phyloP scores from a whole-genome alignment of 2,329 filamentous ascomycete genomes.

The Macrophomina tecta region DNA sequence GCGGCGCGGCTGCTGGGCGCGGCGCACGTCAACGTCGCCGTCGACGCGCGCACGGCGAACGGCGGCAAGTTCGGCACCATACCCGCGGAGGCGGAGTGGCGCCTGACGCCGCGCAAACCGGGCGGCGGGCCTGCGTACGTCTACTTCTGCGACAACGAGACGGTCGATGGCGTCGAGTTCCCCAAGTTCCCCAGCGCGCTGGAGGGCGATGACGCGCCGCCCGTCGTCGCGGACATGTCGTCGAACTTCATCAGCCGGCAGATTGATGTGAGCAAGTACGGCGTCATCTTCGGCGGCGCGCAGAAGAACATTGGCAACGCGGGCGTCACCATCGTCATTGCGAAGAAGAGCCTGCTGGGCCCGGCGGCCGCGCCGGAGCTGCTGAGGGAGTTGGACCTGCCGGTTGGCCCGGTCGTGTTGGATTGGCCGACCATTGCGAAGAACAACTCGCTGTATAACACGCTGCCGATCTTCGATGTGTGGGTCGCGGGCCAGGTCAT shows the following conservation, averaged over 20 bases:
- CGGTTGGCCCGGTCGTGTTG: slow-evolving; percentile 78
- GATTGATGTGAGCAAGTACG: slow-evolving; percentile 79
- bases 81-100: slow-evolving; percentile 78
- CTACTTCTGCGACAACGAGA: slow-evolving; percentile 95
- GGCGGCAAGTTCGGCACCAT: slow-evolving; percentile 87
- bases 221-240: slow-evolving; percentile 91
- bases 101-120: slow-evolving; percentile 66
- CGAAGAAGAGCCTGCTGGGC: slow-evolving; percentile 78
- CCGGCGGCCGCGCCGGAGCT: slow-evolving; percentile 70
- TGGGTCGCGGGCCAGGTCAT: slow-evolving; percentile 91
- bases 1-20: slow-evolving; percentile 77
- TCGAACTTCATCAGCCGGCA: slow-evolving; percentile 88
- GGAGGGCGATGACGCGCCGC: slow-evolving; percentile 66
- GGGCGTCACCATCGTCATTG: slow-evolving; percentile 83
- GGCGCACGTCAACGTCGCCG: slow-evolving; percentile 79
- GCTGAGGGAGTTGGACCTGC: slow-evolving; percentile 75
- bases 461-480: slow-evolving; percentile 91
- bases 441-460: slow-evolving; percentile 97
- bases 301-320: slow-evolving; percentile 93
- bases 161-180: slow-evolving; percentile 91
- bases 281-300: slow-evolving; percentile 84
- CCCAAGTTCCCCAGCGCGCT: slow-evolving; percentile 72
- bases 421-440: slow-evolving; percentile 85
- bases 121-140: slow-evolving; percentile 65
- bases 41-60: slow-evolving; percentile 68